These are phyloP conservation scores for Picea engelmannii DNA, from an alignment of 83 land plant species.

Conservation along the genomic window DNA sequence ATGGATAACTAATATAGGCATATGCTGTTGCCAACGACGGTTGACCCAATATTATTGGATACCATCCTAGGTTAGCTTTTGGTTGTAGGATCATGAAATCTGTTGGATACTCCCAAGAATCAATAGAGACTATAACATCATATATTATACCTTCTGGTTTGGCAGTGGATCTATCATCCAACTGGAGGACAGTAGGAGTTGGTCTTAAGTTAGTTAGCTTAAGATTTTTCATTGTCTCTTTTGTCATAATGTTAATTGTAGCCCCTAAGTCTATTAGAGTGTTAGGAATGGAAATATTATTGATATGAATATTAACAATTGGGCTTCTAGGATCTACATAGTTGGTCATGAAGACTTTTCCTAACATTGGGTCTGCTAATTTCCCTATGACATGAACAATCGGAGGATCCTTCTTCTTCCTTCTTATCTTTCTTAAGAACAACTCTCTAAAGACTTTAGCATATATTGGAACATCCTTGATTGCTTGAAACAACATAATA, in stretches of 20 bases:
- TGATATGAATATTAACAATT: neutral
- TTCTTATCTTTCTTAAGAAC: neutral
- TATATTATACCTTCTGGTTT: neutral
- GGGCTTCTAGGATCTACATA: neutral
- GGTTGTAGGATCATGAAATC: neutral
- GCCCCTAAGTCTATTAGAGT: neutral
- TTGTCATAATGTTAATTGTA: neutral
- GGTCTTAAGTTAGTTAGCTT: neutral
- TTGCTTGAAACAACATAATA: neutral
- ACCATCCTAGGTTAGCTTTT: neutral
- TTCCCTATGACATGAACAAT: neutral
- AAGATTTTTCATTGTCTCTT: neutral
- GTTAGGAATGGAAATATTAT: neutral
- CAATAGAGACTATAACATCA: neutral
- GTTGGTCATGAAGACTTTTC: no score
- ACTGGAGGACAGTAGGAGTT: neutral
- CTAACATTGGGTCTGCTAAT: neutral
- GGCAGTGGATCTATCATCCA: neutral
- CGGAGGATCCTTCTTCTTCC: neutral
- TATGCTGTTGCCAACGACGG: neutral
- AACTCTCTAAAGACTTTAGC: no score
- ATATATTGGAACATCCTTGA: neutral
- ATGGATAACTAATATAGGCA: neutral
- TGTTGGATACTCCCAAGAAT: neutral
- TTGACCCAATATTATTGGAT: neutral